Conservation (phyloP, 805 yeast genomes). For the Starmerella kuoi region DNA sequence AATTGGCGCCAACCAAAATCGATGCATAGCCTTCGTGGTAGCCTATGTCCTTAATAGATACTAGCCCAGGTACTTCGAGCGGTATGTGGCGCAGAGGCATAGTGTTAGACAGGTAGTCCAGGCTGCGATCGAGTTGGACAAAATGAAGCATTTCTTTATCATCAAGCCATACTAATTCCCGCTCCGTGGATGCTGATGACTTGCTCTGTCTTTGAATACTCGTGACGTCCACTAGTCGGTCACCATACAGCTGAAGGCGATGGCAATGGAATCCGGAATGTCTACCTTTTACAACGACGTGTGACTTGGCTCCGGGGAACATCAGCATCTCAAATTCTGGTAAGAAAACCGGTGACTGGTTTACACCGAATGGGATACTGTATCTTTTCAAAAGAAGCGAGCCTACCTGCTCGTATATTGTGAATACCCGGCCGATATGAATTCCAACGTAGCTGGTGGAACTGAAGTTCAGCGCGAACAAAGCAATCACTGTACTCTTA, state of each 20-base stretch:
- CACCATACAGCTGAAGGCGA: slow-evolving; percentile 7
- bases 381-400: slow-evolving; percentile 12
- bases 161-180: slow-evolving; percentile 13
- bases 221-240: slow-evolving; percentile 3
- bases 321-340: slow-evolving; percentile 5
- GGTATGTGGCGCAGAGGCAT: slow-evolving; percentile 7
- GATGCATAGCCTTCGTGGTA: slow-evolving; percentile 11
- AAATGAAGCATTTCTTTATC: slow-evolving; percentile 5
- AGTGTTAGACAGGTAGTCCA: slow-evolving; percentile 4
- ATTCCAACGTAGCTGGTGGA: slow-evolving; percentile 28
- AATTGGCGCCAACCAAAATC: slow-evolving; percentile 9
- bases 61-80: neutral
- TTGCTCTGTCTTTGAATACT: neutral
- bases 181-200: slow-evolving; percentile 6
- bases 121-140: neutral
- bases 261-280: slow-evolving; percentile 9
- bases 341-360: slow-evolving; percentile 14
- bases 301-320: slow-evolving; percentile 12
- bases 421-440: slow-evolving; percentile 14
- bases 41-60: neutral
- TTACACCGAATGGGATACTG: slow-evolving; percentile 16
- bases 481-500: neutral
- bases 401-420: slow-evolving; percentile 14
- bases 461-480: slow-evolving; percentile 7
- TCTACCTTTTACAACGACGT: slow-evolving; percentile 10